Evolutionary conservation across 2,329 filamentous ascomycete species (phyloP), one percentile per base, ranked within the genome.

Genomic region (Botryotinia globosa): DNA sequence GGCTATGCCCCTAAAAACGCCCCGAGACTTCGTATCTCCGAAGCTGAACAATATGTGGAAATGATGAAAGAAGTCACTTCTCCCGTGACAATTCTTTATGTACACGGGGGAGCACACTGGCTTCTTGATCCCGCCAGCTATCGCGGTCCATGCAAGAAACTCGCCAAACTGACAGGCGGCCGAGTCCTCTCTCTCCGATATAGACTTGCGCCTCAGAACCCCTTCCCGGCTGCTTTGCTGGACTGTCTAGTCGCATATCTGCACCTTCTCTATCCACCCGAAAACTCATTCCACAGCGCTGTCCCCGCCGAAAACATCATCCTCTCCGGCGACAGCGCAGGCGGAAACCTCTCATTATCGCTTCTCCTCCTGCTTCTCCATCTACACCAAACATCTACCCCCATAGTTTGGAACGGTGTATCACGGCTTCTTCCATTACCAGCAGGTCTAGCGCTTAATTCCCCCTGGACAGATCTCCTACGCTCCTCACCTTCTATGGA

Each of bases 71-170:
- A 94, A 79, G 87, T 87, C 73, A 87, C 81, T n/a, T 86, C 84
- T 69, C 86, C 87, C 6, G 85, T 86, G 0, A 94, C 91, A 0
- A 81, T 94, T 0, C 83, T 94, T 34, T 94, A 93, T 81, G 87
- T 94, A 77, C 92, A 94, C 80, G 92, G 92, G 74, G 93, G 92
- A 69, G 92, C 90, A 5, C 92, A 92, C 82, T 94, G 85, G 76
- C 85, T 94, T 45, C 85, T 91, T 77, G 92, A 94, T 77, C 92
- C 92, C 25, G 82, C 85, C 1, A 90, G 89, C 0, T 90, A 94
- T 78, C 88, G 93, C 2, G 80, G 83, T 0, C 81, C 86, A 0
- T 86, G 85, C 29, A 87, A 87, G 74, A 87, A 86, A 68, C 82
- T 95, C 22, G 91, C 91, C n/a, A 89, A 90, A 78, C 80, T 90